Conservation (phyloP, 2,329 filamentous ascomycete genomes). For the Pyricularia grisea region DNA sequence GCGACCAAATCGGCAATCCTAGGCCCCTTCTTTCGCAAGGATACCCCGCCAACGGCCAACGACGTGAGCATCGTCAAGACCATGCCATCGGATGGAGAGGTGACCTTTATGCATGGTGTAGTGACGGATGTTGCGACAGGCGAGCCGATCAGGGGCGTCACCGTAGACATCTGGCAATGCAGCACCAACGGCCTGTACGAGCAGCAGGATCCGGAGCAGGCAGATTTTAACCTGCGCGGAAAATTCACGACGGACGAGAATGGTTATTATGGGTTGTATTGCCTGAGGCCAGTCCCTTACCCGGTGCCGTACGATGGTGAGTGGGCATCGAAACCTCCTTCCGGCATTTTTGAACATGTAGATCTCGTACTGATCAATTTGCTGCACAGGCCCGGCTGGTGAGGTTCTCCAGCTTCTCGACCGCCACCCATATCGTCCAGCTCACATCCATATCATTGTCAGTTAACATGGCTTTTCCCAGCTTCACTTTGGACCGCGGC, state of each 20-base stretch:
- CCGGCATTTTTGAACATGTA: background rate
- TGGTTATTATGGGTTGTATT: conserved; percentile 54
- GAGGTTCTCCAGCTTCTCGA: conserved; percentile 23
- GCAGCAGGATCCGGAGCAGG: conserved; percentile 51
- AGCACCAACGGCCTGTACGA: conserved; percentile 54
- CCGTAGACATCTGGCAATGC: conserved; percentile 54
- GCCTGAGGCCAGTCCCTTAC: conserved; percentile 49
- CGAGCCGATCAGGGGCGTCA: conserved; percentile 42
- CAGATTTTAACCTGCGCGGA: conserved; percentile 11
- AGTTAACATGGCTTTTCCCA: background rate
- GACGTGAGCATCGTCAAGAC: conserved; percentile 42
- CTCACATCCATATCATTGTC: conserved; percentile 28
- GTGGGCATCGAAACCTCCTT: background rate
- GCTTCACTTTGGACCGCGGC: background rate
- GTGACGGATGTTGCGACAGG: conserved; percentile 30
- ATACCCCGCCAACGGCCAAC: conserved; percentile 48
- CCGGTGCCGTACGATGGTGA: conserved; percentile 19
- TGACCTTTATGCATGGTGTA: conserved; percentile 45
- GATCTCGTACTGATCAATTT: background rate
- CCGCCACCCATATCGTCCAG: conserved; percentile 25
- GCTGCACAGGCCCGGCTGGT: conserved; percentile 15
- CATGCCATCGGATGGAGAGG: conserved; percentile 26
- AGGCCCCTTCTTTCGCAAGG: conserved; percentile 57
- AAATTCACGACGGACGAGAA: conserved; percentile 30
- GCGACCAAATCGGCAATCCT: conserved; percentile 48